Evolutionary conservation across 2,329 filamentous ascomycete species (phyloP), one percentile per base, ranked within the genome.

Genomic region (Colletotrichum sp.): DNA sequence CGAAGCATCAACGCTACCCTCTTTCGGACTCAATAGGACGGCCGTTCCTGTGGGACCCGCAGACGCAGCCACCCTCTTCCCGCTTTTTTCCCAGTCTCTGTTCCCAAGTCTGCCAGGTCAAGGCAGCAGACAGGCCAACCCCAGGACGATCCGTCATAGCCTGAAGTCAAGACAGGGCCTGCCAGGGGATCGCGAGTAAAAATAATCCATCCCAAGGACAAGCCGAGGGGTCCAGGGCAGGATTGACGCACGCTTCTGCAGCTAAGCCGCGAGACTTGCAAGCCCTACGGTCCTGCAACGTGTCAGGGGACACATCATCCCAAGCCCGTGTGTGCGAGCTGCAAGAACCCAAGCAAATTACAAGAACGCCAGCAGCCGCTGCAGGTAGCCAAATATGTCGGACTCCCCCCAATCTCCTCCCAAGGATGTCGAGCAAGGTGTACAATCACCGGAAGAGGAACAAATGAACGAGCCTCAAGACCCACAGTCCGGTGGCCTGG

Each of bases 351-450:
- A 88, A 87, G 86, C 87, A 87, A 89, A 87, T 89, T 87, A 88
- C 88, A 90, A 88, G 87, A 90, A 91, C 84, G 90, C 88, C 86
- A 89, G 88, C 87, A 90, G 85, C 90, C 90, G 90, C 90, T 91
- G 90, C 90, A 91, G 88, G 88, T 90, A 91, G 90, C 92, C 92
- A 93, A 93, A 95, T 95, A 97, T 98, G 96, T 98, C 96, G 90
- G 94, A 91, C 87, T 91, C 91, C 88, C 90, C 90, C 87, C 90
- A 95, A 92, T 96, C 94, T 92, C 95, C 96, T 90, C 93, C 95
- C 84, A 97, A 98, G 91, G 95, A 98, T 90, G 94, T 96, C 91
- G 96, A 98, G 91, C 94, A 94, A 91, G 93, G 92, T 92, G 94
- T 92, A 92, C 95, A 95, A 90, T 98, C 96, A 90, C 93, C 93